Base-by-base conservation (phyloP, 2,329 filamentous ascomycete genomes). In the Byssochlamys sp. region DNA sequence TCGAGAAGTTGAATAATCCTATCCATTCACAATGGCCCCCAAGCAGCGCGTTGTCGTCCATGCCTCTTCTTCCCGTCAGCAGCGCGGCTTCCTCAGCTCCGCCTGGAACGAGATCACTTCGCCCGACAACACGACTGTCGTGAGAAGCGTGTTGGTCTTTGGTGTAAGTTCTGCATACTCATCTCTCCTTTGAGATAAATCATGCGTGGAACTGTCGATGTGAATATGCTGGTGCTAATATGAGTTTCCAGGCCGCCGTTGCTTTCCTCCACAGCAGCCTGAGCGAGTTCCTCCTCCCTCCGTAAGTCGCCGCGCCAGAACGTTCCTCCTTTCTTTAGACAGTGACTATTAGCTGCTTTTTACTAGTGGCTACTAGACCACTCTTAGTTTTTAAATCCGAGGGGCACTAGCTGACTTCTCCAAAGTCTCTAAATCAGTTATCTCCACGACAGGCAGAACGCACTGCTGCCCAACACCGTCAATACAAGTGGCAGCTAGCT, bases 191-290 rank as follows among this genome's bases (percentile, higher is more conserved):
- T 51, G 29, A 19, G 6, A 35, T 52, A 50, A 28, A 28, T 57
- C 25, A 28, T n/a, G 27, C 39, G 19, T 45, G 14, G 45, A 39
- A 6, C 29, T 28, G 2, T 31, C 29, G 45, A 56, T 2, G 12
- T 54, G 27, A 49, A 60, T 26, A 5, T 4, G 14, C 14, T 45
- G 58, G 6, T 54, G 55, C 54, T 49, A 63, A 58, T 69, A 62
- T 25, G 57, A 48, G 53, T 52, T 45, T 31, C 58, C 58, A 88
- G 84, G 81, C 77, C 63, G 84, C 84, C 50, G 80, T 88, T 56
- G 80, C 84, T 39, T 84, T 89, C 72, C 78, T 89, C 63, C 79
- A 84, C 58, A 88, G 84, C 75, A 81, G 83, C 56, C 85, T 84
- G 78, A 82, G 82, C 72, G 86, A 88, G 69, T 76, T 83, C 66